Evolutionary conservation across 2,329 filamentous ascomycete genomes (phyloP), one percentile per base, ranked within the genome.

Genomic region (Mariannaea sp.): DNA sequence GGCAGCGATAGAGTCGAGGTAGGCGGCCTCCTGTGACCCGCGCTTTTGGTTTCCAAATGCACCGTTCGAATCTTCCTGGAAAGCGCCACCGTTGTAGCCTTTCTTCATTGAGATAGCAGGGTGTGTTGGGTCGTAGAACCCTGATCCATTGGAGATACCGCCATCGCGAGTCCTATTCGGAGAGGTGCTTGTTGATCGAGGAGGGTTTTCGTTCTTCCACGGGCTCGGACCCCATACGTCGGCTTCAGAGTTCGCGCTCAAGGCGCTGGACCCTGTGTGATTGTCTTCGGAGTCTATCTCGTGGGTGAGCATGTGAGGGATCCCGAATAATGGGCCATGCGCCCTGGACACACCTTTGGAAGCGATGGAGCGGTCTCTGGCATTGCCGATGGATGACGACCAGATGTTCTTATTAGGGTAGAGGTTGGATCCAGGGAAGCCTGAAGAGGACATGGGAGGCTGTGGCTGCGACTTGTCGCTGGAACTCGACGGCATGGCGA

Each of bases 181-280:
- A 12, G 86, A 88, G 27, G 80, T 80, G 58, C 76, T 82, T 51
- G 77, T 78, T 29, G 79, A 78, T 59, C 68, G 70, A 32, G 68
- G 51, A 43, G 63, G 53, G 24, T 65, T 72, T 39, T 84, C 81
- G 19, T 76, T 72, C 58, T 80, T 81, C 88, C 88, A 91, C 13
- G 82, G 80, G 30, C 78, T 74, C 58, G 77, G 73, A 55, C 65
- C 70, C 84, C 86, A 89, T 40, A 79, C 76, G 61, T 89, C 86
- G 14, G 83, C 82, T 65, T 90, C 86, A 8, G 88, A 89, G 35
- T 85, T 83, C 38, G 83, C 79, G 55, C 89, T 79, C 32, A 92
- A 76, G 53, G 87, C 88, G 56, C 85, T 80, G 5, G 88, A 90
- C 42, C 88, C 88, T 3, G 84, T 85, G 65, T 86, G 83, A 49